phyloP scores from a whole-genome alignment of 2,329 filamentous ascomycete species.

The Exophiala alcalophila region DNA sequence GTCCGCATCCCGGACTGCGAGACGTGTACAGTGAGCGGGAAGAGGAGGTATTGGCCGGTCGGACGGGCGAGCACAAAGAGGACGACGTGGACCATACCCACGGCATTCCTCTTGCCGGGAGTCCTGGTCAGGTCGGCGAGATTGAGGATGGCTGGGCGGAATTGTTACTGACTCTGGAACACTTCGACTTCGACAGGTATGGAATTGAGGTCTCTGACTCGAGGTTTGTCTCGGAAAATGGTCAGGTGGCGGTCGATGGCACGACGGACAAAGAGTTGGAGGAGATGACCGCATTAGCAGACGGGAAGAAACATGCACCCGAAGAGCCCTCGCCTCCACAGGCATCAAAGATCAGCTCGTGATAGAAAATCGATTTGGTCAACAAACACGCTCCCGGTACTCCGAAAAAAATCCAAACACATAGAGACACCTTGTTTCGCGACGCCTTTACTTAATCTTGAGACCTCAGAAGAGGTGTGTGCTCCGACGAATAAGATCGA shows the following conservation, averaged over 20 bases:
- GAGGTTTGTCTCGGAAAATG: constrained; percentile 20
- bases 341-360: constrained; percentile 2
- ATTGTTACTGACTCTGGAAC: constrained; percentile 52
- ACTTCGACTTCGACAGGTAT: constrained; percentile 60
- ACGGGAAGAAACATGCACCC: constrained; percentile 26
- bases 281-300: constrained; percentile 28
- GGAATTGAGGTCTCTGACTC: constrained; percentile 47
- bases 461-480: constrained; percentile 5
- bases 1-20: constrained; percentile 75
- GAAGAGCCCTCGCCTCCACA: constrained; percentile 18
- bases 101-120: constrained; percentile 38
- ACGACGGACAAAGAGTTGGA: constrained; percentile 30
- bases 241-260: constrained; percentile 22
- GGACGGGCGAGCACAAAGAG: constrained; percentile 67
- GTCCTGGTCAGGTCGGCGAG: constrained; percentile 51
- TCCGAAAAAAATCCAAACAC: too few species aligned
- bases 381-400: too few species aligned
- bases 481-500: too few species aligned
- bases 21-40: constrained; percentile 74
- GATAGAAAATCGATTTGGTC: too few species aligned
- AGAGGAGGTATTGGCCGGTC: constrained; percentile 76
- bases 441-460: neutral
- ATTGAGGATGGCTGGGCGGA: constrained; percentile 61
- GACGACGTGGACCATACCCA: constrained; percentile 42
- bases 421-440: too few species aligned